Percentiles rank a stretch among this genome's conserved stretches.
phyloP scores from a whole-genome alignment of 768 basidiomycete species.

The Leucocoprinus birnbaumii region DNA sequence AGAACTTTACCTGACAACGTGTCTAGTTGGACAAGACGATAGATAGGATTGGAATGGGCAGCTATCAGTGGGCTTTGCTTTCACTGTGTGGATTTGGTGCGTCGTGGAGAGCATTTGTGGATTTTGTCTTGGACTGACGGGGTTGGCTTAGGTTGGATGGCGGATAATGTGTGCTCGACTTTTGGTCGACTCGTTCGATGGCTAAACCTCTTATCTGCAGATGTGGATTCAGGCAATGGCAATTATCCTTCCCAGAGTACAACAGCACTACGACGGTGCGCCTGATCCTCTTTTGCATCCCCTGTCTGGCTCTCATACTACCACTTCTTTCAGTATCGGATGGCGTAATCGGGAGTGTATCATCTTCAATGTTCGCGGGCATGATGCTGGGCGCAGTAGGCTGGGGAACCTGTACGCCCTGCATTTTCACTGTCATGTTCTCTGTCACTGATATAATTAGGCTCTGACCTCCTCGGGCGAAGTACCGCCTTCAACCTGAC shows the following conservation, averaged over 20 bases:
- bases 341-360: constrained; percentile 74
- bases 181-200: constrained; percentile 5
- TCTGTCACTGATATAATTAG: constrained; percentile 24
- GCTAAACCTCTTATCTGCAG: constrained; percentile 34
- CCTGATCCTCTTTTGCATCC: constrained; percentile 3
- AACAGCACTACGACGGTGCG: constrained; percentile 79
- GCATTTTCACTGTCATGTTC: neutral
- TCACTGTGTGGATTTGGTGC: constrained; percentile 87
- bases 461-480: constrained; percentile 87
- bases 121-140: constrained; percentile 1
- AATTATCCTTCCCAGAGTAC: constrained; percentile 94
- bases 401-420: constrained; percentile 83
- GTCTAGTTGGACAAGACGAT: constrained; percentile 74
- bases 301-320: neutral
- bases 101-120: constrained; percentile 22
- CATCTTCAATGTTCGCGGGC: constrained; percentile 89
- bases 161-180: constrained; percentile 70
- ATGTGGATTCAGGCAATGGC: constrained; percentile 94
- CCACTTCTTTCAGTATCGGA: constrained; percentile 54
- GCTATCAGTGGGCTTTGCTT: constrained; percentile 79
- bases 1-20: constrained; percentile 9
- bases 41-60: constrained; percentile 90
- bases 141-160: constrained; percentile 72
- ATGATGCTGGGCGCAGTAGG: constrained; percentile 96
- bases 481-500: constrained; percentile 91